Percentiles rank a stretch among this genome's conserved stretches.
Evolutionary conservation across 116 monocot species (phyloP).

Genomic region (Thalassia testudinum): DNA sequence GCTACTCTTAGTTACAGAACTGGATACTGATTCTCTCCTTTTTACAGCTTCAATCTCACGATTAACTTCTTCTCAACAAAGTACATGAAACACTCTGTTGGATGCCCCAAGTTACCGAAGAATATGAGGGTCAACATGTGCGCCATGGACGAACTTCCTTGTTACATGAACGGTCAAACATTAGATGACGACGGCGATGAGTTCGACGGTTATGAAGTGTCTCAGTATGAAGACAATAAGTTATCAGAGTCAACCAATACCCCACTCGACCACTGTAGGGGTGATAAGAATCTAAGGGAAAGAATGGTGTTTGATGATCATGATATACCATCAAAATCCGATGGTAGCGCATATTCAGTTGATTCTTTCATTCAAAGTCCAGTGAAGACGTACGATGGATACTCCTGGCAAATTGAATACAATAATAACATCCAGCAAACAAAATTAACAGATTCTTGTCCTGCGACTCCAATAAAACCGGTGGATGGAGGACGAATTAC

Average conservation of each 20-base stretch:
- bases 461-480: too few species aligned
- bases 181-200: conserved; percentile 9
- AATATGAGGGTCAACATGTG: conserved; percentile 48
- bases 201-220: not conserved
- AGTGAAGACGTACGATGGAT: not conserved
- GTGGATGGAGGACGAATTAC: not conserved
- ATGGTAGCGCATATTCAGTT: not conserved
- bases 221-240: not conserved
- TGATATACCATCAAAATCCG: not conserved
- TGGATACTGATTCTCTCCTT: conserved; percentile 3
- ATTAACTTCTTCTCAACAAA: conserved; percentile 92
- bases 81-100: conserved; percentile 36
- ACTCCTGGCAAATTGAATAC: not conserved
- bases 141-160: conserved; percentile 75
- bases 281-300: not conserved
- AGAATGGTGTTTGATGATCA: conserved; percentile 4
- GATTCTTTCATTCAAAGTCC: not conserved
- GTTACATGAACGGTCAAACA: conserved; percentile 31
- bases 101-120: conserved; percentile 58
- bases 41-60: conserved; percentile 59
- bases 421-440: too few species aligned
- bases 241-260: not conserved
- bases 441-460: too few species aligned
- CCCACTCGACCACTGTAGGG: not conserved
- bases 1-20: not conserved